phyloP scores from a whole-genome alignment of 495 filamentous ascomycete species.

The Aspergillus steynii region DNA sequence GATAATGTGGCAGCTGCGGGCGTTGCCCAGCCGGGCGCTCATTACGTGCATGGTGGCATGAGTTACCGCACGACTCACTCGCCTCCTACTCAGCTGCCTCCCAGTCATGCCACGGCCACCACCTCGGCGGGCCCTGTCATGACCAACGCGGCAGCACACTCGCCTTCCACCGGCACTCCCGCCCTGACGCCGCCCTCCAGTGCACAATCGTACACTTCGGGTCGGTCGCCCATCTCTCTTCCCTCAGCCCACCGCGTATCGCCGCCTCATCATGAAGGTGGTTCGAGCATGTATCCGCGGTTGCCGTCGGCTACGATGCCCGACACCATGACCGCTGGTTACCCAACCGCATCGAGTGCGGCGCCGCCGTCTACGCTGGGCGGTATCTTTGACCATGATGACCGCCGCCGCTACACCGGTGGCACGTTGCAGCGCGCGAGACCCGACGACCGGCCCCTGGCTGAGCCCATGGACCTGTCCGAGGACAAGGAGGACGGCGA shows the following conservation, averaged over 20 bases:
- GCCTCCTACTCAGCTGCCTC: slow-evolving; percentile 58
- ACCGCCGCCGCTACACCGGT: slow-evolving; percentile 83
- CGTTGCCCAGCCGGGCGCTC: slow-evolving; percentile 66
- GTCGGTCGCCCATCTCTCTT: slow-evolving; percentile 77
- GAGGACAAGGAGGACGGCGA: slow-evolving; percentile 51
- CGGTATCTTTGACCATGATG: slow-evolving; percentile 75
- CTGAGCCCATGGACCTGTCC: slow-evolving; percentile 58
- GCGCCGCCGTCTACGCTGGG: slow-evolving; percentile 77
- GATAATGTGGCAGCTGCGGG: slow-evolving; percentile 75
- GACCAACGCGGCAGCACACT: slow-evolving; percentile 51
- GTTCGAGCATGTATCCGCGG: slow-evolving; percentile 76
- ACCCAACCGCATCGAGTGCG: slow-evolving; percentile 62
- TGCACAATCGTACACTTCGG: slow-evolving; percentile 78
- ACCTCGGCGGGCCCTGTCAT: slow-evolving; percentile 62
- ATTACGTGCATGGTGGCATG: slow-evolving; percentile 58
- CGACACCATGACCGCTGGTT: slow-evolving; percentile 53
- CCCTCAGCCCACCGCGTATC: slow-evolving; percentile 58
- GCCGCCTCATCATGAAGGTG: slow-evolving; percentile 63
- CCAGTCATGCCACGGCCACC: slow-evolving; percentile 57
- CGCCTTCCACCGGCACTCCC: slow-evolving; percentile 64
- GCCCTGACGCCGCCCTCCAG: slow-evolving; percentile 91
- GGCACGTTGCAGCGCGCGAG: slow-evolving; percentile 79
- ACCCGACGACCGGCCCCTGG: slow-evolving; percentile 39
- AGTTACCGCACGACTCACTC: slow-evolving; percentile 72
- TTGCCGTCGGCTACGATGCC: slow-evolving; percentile 72